Conservation (phyloP, 352 stramenopile species). For the Globisporangium recalcitrans region DNA sequence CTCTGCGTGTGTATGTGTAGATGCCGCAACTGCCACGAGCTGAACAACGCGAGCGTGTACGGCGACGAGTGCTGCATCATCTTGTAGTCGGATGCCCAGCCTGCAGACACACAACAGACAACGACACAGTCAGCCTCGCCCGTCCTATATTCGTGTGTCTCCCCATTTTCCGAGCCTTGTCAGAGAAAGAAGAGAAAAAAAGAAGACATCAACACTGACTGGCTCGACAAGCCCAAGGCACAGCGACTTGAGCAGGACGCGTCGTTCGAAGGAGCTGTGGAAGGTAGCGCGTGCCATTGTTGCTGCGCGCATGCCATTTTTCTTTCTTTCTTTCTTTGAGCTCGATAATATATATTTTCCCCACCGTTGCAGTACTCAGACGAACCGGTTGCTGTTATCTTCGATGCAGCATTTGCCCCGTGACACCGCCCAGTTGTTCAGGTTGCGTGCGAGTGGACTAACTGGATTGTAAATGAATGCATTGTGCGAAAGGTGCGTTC, state of each 20-base stretch:
- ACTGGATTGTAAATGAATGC: not conserved
- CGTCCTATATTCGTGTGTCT: too few species aligned
- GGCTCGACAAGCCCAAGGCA: too few species aligned
- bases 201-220: too few species aligned
- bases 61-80: constrained; percentile 71
- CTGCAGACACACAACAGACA: too few species aligned
- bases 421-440: too few species aligned
- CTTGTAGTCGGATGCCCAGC: constrained; percentile 17
- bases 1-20: constrained; percentile 15
- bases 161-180: too few species aligned
- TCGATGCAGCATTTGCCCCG: too few species aligned
- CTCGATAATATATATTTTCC: not conserved
- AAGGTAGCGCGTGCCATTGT: not conserved
- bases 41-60: constrained; percentile 79
- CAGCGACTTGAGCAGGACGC: too few species aligned
- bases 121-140: too few species aligned
- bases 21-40: constrained; percentile 61
- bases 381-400: not conserved
- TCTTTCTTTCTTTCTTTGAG: not conserved
- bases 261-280: not conserved
- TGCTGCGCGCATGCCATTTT: not conserved
- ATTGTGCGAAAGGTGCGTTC: not conserved
- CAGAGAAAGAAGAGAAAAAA: too few species aligned
- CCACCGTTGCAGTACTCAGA: not conserved
- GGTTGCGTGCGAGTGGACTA: too few species aligned